Evolutionary conservation across 306 rosid genomes (phyloP), one percentile per base, ranked within the genome.

Genomic region (Vigna angularis): DNA sequence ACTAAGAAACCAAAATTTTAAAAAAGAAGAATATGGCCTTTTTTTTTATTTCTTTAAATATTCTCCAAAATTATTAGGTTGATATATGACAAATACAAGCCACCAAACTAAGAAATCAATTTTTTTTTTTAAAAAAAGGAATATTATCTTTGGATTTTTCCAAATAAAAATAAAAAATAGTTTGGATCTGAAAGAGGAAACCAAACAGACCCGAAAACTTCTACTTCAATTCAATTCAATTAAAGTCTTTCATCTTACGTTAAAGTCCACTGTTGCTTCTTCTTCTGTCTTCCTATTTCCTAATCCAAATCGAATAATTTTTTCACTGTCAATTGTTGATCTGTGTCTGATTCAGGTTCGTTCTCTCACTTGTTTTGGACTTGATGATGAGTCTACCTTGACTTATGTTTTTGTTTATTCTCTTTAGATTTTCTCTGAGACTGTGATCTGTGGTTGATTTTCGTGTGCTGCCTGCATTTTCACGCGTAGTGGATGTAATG

Each of bases 291-390:
- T 48, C 38, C 16, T 7, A 9, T 2, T 48, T 59, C 40, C 36
- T 22, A 22, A 7, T 50, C 62, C 76, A 83, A 73, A 50, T 68
- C 76, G 73, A 73, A 40, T 61, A 63, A 18, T 42, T 9, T 42
- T 36, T 42, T 2, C 47, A 42, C 13, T 50, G 6, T 38, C 55
- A 42, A 22, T 52, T 77, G 47, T 9, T 76, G 68, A 66, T 82
- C 72, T 1, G 51, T 34, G 20, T 63, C 73, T 48, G 58, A 77
- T 69, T 56, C 73, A 86, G 89, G 89, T 86, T 81, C n/a, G 70
- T 77, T 70, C 42, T 28, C 70, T 74, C 48, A 6, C 63, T 51
- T 63, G 52, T 65, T 36, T 50, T 40, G 30, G 28, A 17, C 73
- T 48, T 74, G 47, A 42, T 42, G 13, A 42, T 42, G 49, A 74